Percentiles rank a stretch among this genome's conserved stretches.
Conservation (phyloP, 352 stramenopile species). For the Phytophthora quininea region DNA sequence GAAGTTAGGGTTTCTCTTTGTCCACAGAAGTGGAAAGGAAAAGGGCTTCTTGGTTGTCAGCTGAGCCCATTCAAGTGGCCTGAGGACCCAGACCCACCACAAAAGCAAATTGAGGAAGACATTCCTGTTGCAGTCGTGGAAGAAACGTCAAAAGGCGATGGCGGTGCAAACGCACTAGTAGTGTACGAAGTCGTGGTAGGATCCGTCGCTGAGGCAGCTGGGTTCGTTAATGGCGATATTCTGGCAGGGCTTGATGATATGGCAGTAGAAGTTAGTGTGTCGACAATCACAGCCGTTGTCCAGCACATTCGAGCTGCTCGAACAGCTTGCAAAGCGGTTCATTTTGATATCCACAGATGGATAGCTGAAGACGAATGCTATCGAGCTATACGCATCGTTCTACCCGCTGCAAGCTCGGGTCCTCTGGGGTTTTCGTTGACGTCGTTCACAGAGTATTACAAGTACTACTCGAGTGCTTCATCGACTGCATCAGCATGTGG, state of each 20-base stretch:
- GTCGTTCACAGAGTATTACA: constrained; percentile 62
- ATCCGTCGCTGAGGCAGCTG: constrained; percentile 39
- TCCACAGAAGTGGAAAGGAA: constrained; percentile 67
- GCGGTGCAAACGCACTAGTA: constrained; percentile 35
- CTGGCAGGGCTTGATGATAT: constrained; percentile 46
- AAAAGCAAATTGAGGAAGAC: constrained; percentile 2
- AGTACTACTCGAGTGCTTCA: constrained; percentile 14
- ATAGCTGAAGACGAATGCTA: constrained; percentile 50
- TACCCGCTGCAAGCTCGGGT: constrained; percentile 16
- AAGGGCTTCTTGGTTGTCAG: constrained; percentile 68
- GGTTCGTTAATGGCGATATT: constrained; percentile 54
- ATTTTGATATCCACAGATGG: constrained; percentile 58
- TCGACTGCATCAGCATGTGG: constrained; percentile 37
- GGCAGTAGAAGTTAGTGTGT: constrained; percentile 11
- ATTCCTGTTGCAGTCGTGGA: neutral
- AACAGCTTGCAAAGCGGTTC: constrained; percentile 6
- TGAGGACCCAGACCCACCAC: constrained; percentile 2
- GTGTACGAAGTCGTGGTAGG: constrained; percentile 42
- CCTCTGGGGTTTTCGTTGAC: constrained; percentile 56
- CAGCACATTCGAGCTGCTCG: constrained; percentile 17
- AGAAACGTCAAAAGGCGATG: constrained; percentile 4
- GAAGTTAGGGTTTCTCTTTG: constrained; percentile 25
- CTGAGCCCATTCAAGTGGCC: constrained; percentile 68
- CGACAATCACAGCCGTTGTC: constrained; percentile 21
- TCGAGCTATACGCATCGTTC: constrained; percentile 27